phyloP scores from a whole-genome alignment of 1,284 basidiomycete species.

The Porogramme epimiltina region DNA sequence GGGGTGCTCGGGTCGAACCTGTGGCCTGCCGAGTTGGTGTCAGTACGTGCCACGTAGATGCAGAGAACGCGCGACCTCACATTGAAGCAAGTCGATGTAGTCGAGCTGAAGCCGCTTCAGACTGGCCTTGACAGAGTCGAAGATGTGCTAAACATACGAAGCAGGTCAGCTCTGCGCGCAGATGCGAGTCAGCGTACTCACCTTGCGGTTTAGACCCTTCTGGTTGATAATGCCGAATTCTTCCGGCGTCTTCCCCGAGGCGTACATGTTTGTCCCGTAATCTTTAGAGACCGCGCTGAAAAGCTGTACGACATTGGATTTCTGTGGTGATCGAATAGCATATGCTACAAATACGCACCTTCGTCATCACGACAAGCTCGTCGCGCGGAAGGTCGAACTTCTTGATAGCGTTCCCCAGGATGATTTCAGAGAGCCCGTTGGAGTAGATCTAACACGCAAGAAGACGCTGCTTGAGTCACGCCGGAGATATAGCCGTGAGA shows the following conservation, averaged over 20 bases:
- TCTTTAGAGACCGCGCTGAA: conserved; percentile 27
- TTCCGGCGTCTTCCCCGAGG: conserved; percentile 12
- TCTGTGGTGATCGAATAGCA: neutral
- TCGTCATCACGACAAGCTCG: conserved; percentile 64
- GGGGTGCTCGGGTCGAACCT: conserved; percentile 48
- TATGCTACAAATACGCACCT: conserved; percentile 32
- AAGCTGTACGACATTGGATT: conserved; percentile 4
- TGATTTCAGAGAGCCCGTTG: conserved; percentile 51
- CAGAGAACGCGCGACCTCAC: neutral
- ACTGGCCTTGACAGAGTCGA: conserved; percentile 43
- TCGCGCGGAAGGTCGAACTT: too few species aligned
- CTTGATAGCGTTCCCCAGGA: conserved; percentile 62
- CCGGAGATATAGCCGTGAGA: neutral
- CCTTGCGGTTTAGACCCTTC: conserved; percentile 29
- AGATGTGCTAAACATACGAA: conserved; percentile 47
- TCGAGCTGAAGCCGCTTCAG: too few species aligned
- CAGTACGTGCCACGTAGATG: neutral
- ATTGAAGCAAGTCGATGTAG: conserved; percentile 43
- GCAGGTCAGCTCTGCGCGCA: too few species aligned
- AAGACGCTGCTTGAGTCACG: too few species aligned
- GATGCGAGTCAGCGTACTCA: neutral
- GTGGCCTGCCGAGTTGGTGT: conserved; percentile 48
- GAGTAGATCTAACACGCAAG: conserved; percentile 28
- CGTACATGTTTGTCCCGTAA: conserved; percentile 31
- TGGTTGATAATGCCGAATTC: conserved; percentile 26